Percentiles rank a stretch among this genome's conserved stretches.
These are phyloP conservation scores for Volvox africanus DNA, from an alignment of 139 green algal genomes.

Conservation along the genomic window DNA sequence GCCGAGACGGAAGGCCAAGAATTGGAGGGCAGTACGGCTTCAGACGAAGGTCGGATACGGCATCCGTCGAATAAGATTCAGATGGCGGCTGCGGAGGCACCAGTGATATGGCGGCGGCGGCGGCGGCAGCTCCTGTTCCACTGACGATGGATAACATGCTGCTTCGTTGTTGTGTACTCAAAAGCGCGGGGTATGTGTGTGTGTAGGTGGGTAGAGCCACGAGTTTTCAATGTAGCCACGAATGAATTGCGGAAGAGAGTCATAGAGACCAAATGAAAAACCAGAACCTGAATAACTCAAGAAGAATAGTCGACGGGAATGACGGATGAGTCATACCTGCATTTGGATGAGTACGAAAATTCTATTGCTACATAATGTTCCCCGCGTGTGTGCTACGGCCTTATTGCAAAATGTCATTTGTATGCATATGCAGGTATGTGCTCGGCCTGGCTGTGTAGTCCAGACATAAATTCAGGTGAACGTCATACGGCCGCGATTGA, in stretches of 20 bases:
- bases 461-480: slow-evolving; percentile 80
- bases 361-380: too few relatives aligned
- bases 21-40: neutral
- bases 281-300: too few relatives aligned
- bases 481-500: slow-evolving; percentile 59
- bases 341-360: too few relatives aligned
- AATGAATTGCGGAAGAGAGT: too few relatives aligned
- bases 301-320: too few relatives aligned
- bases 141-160: slow-evolving; percentile 64
- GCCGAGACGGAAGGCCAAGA: neutral
- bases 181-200: slow-evolving; percentile 69
- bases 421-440: slow-evolving; percentile 30
- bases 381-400: too few relatives aligned
- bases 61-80: neutral
- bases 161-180: slow-evolving; percentile 78
- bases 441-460: slow-evolving; percentile 68
- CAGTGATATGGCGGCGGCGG: neutral
- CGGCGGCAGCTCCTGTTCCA: neutral
- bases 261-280: too few relatives aligned
- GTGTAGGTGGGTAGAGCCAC: too few relatives aligned
- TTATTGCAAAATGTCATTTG: neutral
- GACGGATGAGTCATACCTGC: too few relatives aligned
- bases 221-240: too few relatives aligned
- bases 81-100: neutral
- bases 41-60: too few relatives aligned